Evolutionary conservation across 208 protist species (phyloP).

Genomic region (Angomonas ambiguus): DNA sequence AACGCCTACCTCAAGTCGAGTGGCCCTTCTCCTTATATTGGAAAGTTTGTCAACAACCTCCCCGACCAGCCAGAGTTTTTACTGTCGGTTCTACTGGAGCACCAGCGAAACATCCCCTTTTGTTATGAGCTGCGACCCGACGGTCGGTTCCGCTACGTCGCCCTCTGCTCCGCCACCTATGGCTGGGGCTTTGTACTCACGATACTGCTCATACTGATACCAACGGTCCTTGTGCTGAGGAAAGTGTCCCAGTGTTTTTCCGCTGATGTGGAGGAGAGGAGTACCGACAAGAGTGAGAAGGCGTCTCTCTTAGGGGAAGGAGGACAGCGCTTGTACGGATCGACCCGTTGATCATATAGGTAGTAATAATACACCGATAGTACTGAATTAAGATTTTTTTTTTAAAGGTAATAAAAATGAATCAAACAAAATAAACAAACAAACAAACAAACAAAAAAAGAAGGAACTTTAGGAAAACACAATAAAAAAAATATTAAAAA

Average conservation of each 20-base stretch:
- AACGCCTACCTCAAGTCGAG: constrained; percentile 23
- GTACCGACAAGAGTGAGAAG: neutral
- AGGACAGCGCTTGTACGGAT: neutral
- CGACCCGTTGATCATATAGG: too few relatives aligned
- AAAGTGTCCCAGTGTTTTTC: constrained; percentile 7
- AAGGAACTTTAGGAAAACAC: too few relatives aligned
- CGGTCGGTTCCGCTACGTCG: constrained; percentile 70
- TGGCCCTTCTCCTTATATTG: constrained; percentile 56
- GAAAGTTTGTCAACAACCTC: constrained; percentile 60
- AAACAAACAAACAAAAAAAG: too few relatives aligned
- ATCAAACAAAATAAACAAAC: too few relatives aligned
- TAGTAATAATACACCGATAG: too few relatives aligned
- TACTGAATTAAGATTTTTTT: too few relatives aligned
- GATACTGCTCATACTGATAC: constrained; percentile 27
- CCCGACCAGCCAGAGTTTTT: constrained; percentile 87
- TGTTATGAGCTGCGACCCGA: constrained; percentile 78
- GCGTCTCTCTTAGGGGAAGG: neutral
- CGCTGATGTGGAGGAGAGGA: neutral
- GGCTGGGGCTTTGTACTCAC: constrained; percentile 54
- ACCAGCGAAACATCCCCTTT: constrained; percentile 77
- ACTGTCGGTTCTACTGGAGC: constrained; percentile 60
- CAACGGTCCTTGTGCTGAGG: constrained; percentile 24
- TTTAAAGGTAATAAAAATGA: too few relatives aligned
- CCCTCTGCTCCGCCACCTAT: constrained; percentile 70
- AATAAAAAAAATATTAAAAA: too few relatives aligned